A percentile compares a stretch with the other conserved stretches of the same genome.
phyloP scores from a whole-genome alignment of 163 green algal genomes.

The Chlamydomonas reinhardtii region DNA sequence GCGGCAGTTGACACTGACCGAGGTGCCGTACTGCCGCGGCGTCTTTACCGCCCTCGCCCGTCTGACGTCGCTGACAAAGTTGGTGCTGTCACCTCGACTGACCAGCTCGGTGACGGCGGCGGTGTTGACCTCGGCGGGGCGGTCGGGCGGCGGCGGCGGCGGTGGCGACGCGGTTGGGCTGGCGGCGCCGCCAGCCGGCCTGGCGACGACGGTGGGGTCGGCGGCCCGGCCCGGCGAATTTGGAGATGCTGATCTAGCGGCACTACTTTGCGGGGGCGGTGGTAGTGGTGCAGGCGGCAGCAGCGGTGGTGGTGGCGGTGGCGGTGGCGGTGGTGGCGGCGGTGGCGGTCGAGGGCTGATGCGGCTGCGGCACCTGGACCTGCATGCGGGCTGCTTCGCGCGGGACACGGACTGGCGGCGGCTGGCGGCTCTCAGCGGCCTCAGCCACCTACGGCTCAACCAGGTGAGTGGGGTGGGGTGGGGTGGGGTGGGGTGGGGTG shows the following conservation, averaged over 20 bases:
- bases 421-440: not conserved
- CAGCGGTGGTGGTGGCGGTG: no score
- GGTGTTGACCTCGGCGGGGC: not conserved
- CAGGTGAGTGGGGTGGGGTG: not conserved
- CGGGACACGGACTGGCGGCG: not conserved
- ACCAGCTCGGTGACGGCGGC: no score
- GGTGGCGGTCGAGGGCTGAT: not conserved
- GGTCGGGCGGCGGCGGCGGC: not conserved
- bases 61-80: not conserved
- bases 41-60: not conserved
- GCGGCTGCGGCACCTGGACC: slow-evolving; percentile 15
- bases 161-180: not conserved
- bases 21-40: not conserved
- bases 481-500: no score
- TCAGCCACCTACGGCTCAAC: slow-evolving; percentile 27
- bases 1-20: slow-evolving; percentile 9
- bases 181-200: no score
- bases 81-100: slow-evolving; percentile 13
- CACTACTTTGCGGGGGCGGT: not conserved
- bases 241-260: not conserved
- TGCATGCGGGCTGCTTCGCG: not conserved
- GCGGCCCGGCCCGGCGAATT: not conserved
- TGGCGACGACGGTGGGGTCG: no score
- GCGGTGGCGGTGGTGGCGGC: no score
- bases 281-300: no score